Evolutionary conservation across 2,329 filamentous ascomycete species (phyloP).

Genomic region (Verticillium dahliae): DNA sequence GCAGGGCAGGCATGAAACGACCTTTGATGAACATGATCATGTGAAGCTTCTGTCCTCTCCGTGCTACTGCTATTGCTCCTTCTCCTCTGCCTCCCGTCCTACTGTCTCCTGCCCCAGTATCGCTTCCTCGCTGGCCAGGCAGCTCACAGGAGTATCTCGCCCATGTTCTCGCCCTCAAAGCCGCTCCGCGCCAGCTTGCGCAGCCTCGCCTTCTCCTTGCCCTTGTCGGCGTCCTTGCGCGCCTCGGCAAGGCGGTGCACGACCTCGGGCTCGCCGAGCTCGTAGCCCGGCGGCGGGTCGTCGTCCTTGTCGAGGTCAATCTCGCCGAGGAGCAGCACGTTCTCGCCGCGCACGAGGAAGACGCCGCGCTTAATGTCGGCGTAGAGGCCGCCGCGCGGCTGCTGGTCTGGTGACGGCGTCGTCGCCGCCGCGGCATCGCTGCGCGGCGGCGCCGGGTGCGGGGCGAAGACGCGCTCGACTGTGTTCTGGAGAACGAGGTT

Average conservation of each 20-base stretch:
- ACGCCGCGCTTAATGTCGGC: slow-evolving; percentile 81
- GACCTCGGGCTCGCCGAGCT: slow-evolving; percentile 57
- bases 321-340: slow-evolving; percentile 91
- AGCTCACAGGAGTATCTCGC: slow-evolving; percentile 60
- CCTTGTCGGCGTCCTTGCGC: slow-evolving; percentile 62
- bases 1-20: neutral
- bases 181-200: slow-evolving; percentile 70
- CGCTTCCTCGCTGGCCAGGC: no score
- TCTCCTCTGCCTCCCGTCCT: neutral
- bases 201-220: slow-evolving; percentile 63
- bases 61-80: no score
- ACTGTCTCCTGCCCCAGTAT: neutral
- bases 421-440: slow-evolving; percentile 7
- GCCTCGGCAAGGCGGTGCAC: slow-evolving; percentile 70
- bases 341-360: slow-evolving; percentile 91
- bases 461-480: slow-evolving; percentile 72
- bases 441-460: slow-evolving; percentile 30
- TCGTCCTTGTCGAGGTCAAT: slow-evolving; percentile 97
- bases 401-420: slow-evolving; percentile 18
- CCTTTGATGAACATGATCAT: neutral
- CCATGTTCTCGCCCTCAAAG: slow-evolving; percentile 80
- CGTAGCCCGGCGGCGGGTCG: slow-evolving; percentile 65
- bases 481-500: slow-evolving; percentile 95
- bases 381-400: slow-evolving; percentile 50
- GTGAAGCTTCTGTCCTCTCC: slow-evolving; percentile 1